Evolutionary conservation across 2,329 filamentous ascomycete genomes (phyloP), one percentile per base, ranked within the genome.

Genomic region (Plectosphaerella sp.): DNA sequence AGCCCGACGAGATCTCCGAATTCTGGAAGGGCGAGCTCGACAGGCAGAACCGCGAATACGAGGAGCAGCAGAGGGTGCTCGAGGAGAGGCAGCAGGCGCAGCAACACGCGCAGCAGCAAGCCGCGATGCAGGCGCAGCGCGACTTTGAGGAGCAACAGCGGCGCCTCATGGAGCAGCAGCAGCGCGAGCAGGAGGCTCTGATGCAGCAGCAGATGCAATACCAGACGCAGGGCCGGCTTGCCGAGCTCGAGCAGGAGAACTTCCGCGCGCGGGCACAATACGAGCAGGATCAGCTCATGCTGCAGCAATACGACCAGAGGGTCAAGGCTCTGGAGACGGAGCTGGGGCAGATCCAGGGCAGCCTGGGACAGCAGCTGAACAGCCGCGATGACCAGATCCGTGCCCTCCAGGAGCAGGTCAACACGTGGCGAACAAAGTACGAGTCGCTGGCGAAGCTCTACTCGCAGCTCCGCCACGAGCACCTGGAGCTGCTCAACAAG

Each of bases 131-230:
- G 65, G 91, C 92, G 1, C 93, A 97, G 69, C 82, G 84, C 37
- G 91, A 97, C n/a, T 99, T 97, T 61, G 94, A 97, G 64, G 91
- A 97, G 64, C 93, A 97, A 67, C 94, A 97, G 67, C 83, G 92
- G 53, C 75, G 83, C 50, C 81, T 97, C 61, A 85, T 87, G 25
- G 93, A 99, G 66, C 92, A 97, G 68, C 91, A 96, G 68, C 84
- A 89, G 56, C 74, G 92, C 55, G 92, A 96, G 50, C 92, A 97
- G 62, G 93, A 97, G 67, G 90, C 94, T 45, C 78, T 99, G 33
- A 75, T 94, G 65, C 82, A 87, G 22, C 91, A 97, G 59, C 94
- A 99, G 64, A 89, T 89, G 54, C 86, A 93, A 62, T 91, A 92
- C 72, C 93, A 97, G 65, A 97, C 93, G 0, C 92, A 97, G 67